Percentiles rank a stretch among this genome's conserved stretches.
Evolutionary conservation across 192 early-diverging fungal species (phyloP).

Genomic region (Entomortierella lignicola): DNA sequence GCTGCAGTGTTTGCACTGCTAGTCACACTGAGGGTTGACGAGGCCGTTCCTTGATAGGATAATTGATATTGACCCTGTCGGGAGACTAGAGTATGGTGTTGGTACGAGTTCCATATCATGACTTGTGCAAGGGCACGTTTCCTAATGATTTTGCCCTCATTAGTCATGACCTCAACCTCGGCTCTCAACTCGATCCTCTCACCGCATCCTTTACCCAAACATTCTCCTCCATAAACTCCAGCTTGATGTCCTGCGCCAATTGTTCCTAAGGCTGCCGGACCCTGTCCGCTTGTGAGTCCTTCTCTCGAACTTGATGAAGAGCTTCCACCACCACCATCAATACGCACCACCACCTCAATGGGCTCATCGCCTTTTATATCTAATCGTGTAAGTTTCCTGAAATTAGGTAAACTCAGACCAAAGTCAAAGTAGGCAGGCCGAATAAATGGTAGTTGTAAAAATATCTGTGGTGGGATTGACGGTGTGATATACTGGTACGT

Average conservation of each 20-base stretch:
- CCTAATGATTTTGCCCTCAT: constrained; percentile 33
- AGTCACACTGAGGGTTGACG: neutral
- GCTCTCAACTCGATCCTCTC: constrained; percentile 39
- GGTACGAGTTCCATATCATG: constrained; percentile 50
- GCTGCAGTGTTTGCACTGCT: neutral
- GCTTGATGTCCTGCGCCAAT: neutral
- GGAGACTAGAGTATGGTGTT: neutral
- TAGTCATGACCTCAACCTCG: constrained; percentile 41
- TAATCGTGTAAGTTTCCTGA: constrained; percentile 22
- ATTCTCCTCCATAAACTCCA: constrained; percentile 28
- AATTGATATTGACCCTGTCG: too few species aligned
- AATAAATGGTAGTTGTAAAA: constrained; percentile 59
- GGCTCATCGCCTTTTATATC: constrained; percentile 53
- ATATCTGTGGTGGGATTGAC: constrained; percentile 38
- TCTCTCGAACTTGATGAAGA: neutral
- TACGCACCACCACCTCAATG: constrained; percentile 13
- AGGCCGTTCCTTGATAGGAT: neutral
- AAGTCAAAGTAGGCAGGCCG: constrained; percentile 57
- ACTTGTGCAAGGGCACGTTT: constrained; percentile 40
- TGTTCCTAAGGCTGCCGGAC: constrained; percentile 18
- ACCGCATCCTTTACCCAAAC: constrained; percentile 40
- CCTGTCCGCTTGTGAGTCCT: neutral
- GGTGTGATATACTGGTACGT: constrained; percentile 59
- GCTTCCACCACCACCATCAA: constrained; percentile 22
- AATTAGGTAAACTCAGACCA: constrained; percentile 51